Evolutionary conservation across 2,329 filamentous ascomycete genomes (phyloP), one percentile per base, ranked within the genome.

Genomic region (Colletotrichum spinosum): DNA sequence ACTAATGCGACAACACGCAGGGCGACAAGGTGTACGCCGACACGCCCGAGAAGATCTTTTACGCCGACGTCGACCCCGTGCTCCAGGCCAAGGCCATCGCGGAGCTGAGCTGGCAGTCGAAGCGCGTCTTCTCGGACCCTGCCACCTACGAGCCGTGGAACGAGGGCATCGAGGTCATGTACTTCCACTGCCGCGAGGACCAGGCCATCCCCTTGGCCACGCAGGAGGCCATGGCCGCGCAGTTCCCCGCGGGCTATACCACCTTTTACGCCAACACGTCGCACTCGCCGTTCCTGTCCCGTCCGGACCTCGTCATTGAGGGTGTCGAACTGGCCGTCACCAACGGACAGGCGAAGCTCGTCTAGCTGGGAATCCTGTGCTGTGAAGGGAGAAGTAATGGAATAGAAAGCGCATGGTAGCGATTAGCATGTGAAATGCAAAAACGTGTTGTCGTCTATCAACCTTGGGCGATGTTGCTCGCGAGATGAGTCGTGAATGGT

Each of bases 91-190:
- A 66, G 46, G 65, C 70, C 57, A 60, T 2, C 50, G 69, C 6
- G 49, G 67, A n/a, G 65, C 38, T 67, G 5, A 56, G 44, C 41
- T 48, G 46, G 48, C 52, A 65, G 55, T 57, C 65, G 8, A 39
- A 41, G 25, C 50, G 49, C 33, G 71, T 38, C 60, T 73, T 73
- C 8, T 69, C 69, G 4, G 72, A 69, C 17, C 42, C 60, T 4
- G 68, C 70, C 1, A 69, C 66, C 13, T 72, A 70, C 11, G 73
- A 72, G 45, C 71, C 73, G 3, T 75, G 73, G 73, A 69, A 70
- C 15, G 56, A 72, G 11, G 70, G 72, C n/a, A 70, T 75, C 8
- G 65, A 70, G 35, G 69, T 65, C 39, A 69, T 70, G 63, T 74
- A 70, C 61, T 69, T 75, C 51, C 68, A 69, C 37, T 70, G 66